Evolutionary conservation across 768 basidiomycete genomes (phyloP).

Genomic region (Coprinopsis strossmayeri): DNA sequence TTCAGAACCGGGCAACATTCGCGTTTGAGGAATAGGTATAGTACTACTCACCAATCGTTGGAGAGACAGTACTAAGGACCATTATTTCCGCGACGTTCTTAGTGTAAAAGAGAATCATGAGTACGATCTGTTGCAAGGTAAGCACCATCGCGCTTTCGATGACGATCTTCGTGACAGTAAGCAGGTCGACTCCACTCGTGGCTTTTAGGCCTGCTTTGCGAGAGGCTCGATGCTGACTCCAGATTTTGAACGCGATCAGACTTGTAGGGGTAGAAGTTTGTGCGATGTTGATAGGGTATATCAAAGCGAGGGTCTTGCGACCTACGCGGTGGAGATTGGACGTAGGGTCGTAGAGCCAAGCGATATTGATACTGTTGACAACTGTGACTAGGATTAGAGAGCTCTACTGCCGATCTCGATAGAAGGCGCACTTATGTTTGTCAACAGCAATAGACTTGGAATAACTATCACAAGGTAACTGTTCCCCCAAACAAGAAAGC

Average conservation of each 20-base stretch:
- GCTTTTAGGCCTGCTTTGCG: neutral
- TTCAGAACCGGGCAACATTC: too few relatives aligned
- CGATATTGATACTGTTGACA: neutral
- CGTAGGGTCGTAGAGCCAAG: too few relatives aligned
- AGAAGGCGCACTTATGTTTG: neutral
- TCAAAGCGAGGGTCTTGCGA: neutral
- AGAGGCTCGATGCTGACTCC: slow-evolving; percentile 10
- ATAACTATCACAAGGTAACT: neutral
- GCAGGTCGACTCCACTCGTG: too few relatives aligned
- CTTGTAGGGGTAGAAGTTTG: slow-evolving; percentile 9
- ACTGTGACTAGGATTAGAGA: too few relatives aligned
- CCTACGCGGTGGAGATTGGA: too few relatives aligned
- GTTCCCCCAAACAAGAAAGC: slow-evolving; percentile 4
- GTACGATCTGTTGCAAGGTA: slow-evolving; percentile 1
- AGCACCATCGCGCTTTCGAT: slow-evolving; percentile 7
- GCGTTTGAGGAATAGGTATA: too few relatives aligned
- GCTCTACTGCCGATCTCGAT: too few relatives aligned
- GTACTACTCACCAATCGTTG: slow-evolving; percentile 4
- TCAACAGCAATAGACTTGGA: neutral
- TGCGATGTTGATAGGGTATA: slow-evolving; percentile 8
- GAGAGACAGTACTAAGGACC: neutral
- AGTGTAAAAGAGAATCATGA: neutral
- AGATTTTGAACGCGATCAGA: slow-evolving; percentile 12
- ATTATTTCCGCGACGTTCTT: neutral
- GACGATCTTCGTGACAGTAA: neutral